Conservation (phyloP, 2,329 filamentous ascomycete species). For the Pyricularia pennisetigena region DNA sequence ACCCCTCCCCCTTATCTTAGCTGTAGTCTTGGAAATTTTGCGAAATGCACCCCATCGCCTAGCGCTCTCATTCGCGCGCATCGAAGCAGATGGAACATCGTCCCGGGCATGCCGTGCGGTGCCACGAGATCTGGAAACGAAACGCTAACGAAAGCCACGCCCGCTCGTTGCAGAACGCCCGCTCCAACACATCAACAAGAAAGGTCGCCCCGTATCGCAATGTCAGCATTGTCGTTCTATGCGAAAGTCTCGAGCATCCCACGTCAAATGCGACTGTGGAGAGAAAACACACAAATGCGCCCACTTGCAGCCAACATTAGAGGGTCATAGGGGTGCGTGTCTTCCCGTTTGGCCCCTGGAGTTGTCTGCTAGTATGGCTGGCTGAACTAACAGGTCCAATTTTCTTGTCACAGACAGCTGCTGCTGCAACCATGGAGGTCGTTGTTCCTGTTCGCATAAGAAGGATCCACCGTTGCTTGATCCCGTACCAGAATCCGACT, state of each 20-base stretch:
- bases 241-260: slow-evolving; percentile 90
- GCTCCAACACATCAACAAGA: slow-evolving; percentile 92
- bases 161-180: slow-evolving; percentile 59
- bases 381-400: slow-evolving; percentile 18
- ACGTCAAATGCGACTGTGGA: slow-evolving; percentile 94
- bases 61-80: background rate
- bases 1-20: background rate
- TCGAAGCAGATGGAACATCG: background rate
- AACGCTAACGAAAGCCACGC: background rate
- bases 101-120: background rate
- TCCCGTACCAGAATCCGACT: slow-evolving; percentile 54
- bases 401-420: slow-evolving; percentile 43
- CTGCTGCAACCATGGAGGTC: slow-evolving; percentile 60
- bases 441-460: slow-evolving; percentile 56
- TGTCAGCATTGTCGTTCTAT: slow-evolving; percentile 93
- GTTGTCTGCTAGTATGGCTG: slow-evolving; percentile 10
- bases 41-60: background rate
- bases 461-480: slow-evolving; percentile 49
- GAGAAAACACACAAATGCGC: slow-evolving; percentile 73
- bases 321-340: slow-evolving; percentile 49
- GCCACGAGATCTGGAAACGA: background rate
- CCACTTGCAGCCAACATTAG: slow-evolving; percentile 45
- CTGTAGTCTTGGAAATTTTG: background rate
- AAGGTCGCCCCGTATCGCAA: slow-evolving; percentile 94
- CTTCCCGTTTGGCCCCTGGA: background rate